Conservation (phyloP, 192 early-diverging fungal genomes). For the Umbelopsis vinacea region DNA sequence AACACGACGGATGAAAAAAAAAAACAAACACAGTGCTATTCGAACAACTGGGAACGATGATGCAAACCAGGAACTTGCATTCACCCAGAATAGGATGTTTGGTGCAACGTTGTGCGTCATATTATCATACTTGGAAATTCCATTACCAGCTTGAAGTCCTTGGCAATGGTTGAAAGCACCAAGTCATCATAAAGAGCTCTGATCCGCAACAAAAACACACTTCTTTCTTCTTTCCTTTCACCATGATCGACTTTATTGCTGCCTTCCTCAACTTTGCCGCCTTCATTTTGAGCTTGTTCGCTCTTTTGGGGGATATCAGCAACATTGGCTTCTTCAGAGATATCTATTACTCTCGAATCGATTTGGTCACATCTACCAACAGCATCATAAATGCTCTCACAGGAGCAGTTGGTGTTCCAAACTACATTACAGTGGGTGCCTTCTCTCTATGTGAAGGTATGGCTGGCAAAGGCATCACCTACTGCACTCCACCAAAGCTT, state of each 20-base stretch:
- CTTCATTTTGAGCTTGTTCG: conserved; percentile 22
- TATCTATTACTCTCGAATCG: conserved; percentile 26
- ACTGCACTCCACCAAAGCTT: conserved; percentile 20
- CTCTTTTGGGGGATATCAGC: conserved; percentile 25
- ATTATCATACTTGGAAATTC: not conserved
- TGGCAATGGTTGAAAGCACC: not conserved
- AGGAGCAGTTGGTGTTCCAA: conserved; percentile 13
- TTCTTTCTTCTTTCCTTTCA: not conserved
- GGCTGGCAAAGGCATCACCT: not conserved
- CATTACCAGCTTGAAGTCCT: not conserved
- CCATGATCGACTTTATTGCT: conserved; percentile 24
- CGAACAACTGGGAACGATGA: not conserved
- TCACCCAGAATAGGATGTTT: not conserved
- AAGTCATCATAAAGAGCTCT: not conserved
- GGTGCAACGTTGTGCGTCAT: conserved; percentile 1
- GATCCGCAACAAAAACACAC: not conserved
- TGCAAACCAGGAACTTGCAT: not conserved
- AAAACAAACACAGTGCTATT: not conserved
- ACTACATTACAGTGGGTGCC: conserved; percentile 24
- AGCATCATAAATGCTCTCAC: not conserved
- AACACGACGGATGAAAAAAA: too few relatives aligned
- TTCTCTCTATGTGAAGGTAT: conserved; percentile 20
- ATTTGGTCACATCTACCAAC: not conserved
- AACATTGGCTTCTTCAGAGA: conserved; percentile 6
- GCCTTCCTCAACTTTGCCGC: conserved; percentile 26